Evolutionary conservation across 768 basidiomycete genomes (phyloP).

Genomic region (Megacollybia marginata): DNA sequence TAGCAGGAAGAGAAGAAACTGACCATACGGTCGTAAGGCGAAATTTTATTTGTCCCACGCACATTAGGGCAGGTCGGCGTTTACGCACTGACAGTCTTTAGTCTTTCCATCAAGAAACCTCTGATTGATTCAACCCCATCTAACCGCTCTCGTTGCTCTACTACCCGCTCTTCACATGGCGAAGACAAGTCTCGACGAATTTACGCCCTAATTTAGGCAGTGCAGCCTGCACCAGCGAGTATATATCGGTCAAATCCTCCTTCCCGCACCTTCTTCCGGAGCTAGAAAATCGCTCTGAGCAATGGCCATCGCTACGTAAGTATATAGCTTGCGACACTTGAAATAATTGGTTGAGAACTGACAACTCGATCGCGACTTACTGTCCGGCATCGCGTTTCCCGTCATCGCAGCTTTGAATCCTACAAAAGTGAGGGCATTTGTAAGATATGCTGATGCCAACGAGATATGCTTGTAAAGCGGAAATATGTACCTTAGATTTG

Average conservation of each 20-base stretch:
- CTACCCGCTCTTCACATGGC: constrained; percentile 31
- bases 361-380: constrained; percentile 32
- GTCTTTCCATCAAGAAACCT: constrained; percentile 40
- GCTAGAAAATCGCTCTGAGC: constrained; percentile 33
- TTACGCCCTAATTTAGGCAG: constrained; percentile 34
- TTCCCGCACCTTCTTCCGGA: constrained; percentile 28
- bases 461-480: constrained; percentile 48
- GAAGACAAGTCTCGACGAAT: constrained; percentile 41
- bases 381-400: constrained; percentile 39
- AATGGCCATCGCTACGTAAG: constrained; percentile 38
- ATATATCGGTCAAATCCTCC: constrained; percentile 41
- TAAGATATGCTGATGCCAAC: constrained; percentile 36
- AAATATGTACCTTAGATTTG: constrained; percentile 47
- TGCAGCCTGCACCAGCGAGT: constrained; percentile 29
- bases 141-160: constrained; percentile 38
- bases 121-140: constrained; percentile 40
- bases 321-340: background rate
- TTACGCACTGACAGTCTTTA: constrained; percentile 17
- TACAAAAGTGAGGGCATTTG: constrained; percentile 47
- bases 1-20: background rate
- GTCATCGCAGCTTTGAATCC: constrained; percentile 39
- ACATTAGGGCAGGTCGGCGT: background rate
- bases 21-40: too few relatives aligned
- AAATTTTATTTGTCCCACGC: too few relatives aligned
- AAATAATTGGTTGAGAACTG: too few relatives aligned